Base-by-base conservation (phyloP, 2,329 filamentous ascomycete genomes). In the Clonostachys sp. region DNA sequence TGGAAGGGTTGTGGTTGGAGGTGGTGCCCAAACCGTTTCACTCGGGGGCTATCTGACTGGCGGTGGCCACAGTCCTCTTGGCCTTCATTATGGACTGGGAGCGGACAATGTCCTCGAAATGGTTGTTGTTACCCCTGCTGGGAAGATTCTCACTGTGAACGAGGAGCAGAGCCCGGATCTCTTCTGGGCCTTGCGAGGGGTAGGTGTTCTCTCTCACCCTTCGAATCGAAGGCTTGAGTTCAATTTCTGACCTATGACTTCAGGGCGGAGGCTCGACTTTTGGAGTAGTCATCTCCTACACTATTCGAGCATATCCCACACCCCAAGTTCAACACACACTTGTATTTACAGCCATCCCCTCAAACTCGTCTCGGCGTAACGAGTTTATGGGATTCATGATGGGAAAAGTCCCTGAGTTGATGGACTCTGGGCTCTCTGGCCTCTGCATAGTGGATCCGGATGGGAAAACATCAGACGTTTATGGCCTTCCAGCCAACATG, bases 151-250 rank as follows among this genome's bases (percentile, higher is more conserved):
- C 3, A 71, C 65, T 0, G 71, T 75, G 1, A 82, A 77, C 43
- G 74, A 76, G 39, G 70, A 73, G 12, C 66, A 76, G 38, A 71
- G 84, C 47, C 49, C 63, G 0, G 81, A 86, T 47, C 61, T 87
- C 1, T 86, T 83, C 59, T 87, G 82, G 83, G 83, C 83, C 0
- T 67, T 84, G 51, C 65, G 77, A 49, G 81, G 81, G 8, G 73
- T 80, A 12, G 53, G 51, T 6, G 55, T 51, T 14, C n/a, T 60
- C 48, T n/a, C 2, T 45, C 42, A 55, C 55, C 53, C 53, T n/a
- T 39, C 12, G 4, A 39, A 12, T 3, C 1, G n/a, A 3, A 5
- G 36, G 14, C 9, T 10, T 30, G 24, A 10, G 24, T 4, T 10
- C 24, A 30, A 10, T 39, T 18, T 9, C 36, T 10, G 13, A 49